Conservation (phyloP, 495 filamentous ascomycete genomes). For the Penicillium bialowiezense region DNA sequence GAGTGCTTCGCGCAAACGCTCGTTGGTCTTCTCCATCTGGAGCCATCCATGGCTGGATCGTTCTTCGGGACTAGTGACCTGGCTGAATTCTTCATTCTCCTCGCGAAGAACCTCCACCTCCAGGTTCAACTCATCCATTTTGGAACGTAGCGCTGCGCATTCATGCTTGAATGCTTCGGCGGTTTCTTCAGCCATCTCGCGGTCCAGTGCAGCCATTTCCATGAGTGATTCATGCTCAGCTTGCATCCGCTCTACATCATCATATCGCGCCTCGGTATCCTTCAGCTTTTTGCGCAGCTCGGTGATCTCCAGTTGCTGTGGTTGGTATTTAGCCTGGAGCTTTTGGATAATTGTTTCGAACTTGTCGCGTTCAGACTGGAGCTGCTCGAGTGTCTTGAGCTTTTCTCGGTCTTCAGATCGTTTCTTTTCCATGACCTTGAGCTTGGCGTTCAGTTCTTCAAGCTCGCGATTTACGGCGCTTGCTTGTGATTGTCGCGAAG, state of each 20-base stretch:
- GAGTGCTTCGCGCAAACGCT: slow-evolving; percentile 82
- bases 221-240: slow-evolving; percentile 79
- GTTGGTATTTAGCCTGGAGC: slow-evolving; percentile 82
- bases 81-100: slow-evolving; percentile 78
- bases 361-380: slow-evolving; percentile 78
- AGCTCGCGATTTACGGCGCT: slow-evolving; percentile 60
- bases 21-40: slow-evolving; percentile 87
- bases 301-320: slow-evolving; percentile 75
- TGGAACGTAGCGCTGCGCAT: slow-evolving; percentile 70
- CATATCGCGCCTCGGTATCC: slow-evolving; percentile 65
- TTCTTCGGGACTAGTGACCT: slow-evolving; percentile 87
- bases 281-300: slow-evolving; percentile 74
- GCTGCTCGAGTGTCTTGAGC: slow-evolving; percentile 70
- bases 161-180: slow-evolving; percentile 78
- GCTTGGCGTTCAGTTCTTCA: slow-evolving; percentile 75
- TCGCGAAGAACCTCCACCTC: slow-evolving; percentile 85
- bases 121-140: slow-evolving; percentile 78
- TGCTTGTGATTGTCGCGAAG: slow-evolving; percentile 29
- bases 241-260: slow-evolving; percentile 67
- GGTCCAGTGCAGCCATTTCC: slow-evolving; percentile 85
- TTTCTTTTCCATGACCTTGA: slow-evolving; percentile 78
- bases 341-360: slow-evolving; percentile 90
- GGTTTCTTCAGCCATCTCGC: slow-evolving; percentile 95
- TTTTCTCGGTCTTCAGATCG: slow-evolving; percentile 83
- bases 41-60: slow-evolving; percentile 81